These are phyloP conservation scores for Amanita molliuscula DNA, from an alignment of 768 basidiomycete species.

Conservation along the genomic window DNA sequence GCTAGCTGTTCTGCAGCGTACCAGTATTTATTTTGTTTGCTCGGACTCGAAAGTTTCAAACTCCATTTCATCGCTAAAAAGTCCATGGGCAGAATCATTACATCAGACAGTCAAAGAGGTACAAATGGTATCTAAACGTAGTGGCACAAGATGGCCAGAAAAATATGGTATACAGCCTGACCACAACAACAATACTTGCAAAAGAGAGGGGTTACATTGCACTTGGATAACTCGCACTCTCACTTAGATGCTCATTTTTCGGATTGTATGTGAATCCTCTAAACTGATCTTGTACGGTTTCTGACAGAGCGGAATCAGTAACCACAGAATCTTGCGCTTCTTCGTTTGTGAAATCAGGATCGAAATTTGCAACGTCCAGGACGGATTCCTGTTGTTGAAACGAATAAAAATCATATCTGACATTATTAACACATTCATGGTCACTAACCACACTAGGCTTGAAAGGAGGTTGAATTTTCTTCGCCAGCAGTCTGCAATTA, in stretches of 20 bases:
- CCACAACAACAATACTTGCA: neutral
- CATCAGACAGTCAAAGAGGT: no score
- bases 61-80: no score
- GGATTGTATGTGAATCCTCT: slow-evolving; percentile 85
- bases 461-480: slow-evolving; percentile 96
- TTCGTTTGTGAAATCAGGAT: slow-evolving; percentile 95
- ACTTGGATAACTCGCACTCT: slow-evolving; percentile 63
- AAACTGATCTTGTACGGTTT: slow-evolving; percentile 97
- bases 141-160: neutral
- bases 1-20: no score
- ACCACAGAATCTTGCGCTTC: slow-evolving; percentile 94
- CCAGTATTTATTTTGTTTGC: no score
- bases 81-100: no score
- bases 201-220: slow-evolving; percentile 20
- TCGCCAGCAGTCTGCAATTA: slow-evolving; percentile 55
- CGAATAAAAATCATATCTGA: neutral
- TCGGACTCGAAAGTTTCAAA: no score
- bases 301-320: slow-evolving; percentile 82
- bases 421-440: neutral
- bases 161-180: neutral
- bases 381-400: slow-evolving; percentile 59
- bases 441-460: slow-evolving; percentile 86
- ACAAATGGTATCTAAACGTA: neutral
- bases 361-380: slow-evolving; percentile 93
- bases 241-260: slow-evolving; percentile 74